Conservation (phyloP, 768 basidiomycete species). For the Lactarius akahatsu region DNA sequence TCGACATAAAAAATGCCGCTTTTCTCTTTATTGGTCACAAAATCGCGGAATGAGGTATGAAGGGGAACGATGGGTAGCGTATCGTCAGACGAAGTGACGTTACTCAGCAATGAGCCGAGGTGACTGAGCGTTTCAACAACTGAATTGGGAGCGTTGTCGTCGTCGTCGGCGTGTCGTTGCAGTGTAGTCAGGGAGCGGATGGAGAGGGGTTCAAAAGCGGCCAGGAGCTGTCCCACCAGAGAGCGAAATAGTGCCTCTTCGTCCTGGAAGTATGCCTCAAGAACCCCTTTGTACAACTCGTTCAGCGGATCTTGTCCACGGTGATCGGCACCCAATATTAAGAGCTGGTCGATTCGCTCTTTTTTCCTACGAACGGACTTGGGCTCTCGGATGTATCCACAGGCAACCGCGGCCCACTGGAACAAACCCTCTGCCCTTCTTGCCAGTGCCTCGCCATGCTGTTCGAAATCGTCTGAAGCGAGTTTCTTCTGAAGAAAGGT, state of each 20-base stretch:
- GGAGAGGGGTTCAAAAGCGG: constrained; percentile 8
- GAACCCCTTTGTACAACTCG: neutral
- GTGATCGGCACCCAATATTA: neutral
- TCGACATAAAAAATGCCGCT: neutral
- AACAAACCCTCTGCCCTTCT: constrained; percentile 2
- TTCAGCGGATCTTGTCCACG: neutral
- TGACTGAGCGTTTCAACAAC: neutral
- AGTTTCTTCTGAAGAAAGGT: neutral
- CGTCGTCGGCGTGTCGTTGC: neutral
- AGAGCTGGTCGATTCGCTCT: neutral
- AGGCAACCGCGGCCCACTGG: neutral
- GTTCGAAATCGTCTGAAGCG: neutral
- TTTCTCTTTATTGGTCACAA: neutral
- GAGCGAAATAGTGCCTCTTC: neutral
- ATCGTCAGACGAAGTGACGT: neutral
- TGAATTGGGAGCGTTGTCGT: neutral
- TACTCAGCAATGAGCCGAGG: constrained; percentile 6
- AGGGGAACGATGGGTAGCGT: constrained; percentile 4
- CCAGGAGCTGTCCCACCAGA: constrained; percentile 6
- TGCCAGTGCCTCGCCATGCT: neutral
- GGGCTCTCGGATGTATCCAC: neutral
- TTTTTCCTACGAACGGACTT: neutral
- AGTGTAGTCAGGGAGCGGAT: neutral
- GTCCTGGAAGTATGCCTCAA: neutral
- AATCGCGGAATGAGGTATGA: constrained; percentile 2